phyloP scores from a whole-genome alignment of 148 eudicot species.

The Nyssa sinensis region DNA sequence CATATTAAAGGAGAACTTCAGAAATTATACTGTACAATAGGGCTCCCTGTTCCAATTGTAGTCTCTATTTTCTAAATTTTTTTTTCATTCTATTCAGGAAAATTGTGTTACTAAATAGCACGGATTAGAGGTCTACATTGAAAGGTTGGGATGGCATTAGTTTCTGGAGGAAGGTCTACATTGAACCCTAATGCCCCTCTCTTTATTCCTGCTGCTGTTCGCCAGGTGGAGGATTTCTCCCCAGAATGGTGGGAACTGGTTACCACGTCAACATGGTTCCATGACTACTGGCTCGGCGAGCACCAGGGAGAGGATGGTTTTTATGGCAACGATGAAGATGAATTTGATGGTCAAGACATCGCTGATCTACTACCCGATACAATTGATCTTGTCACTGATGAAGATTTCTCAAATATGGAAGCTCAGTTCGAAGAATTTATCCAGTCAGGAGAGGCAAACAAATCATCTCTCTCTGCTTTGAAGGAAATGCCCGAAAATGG shows the following conservation, averaged over 20 bases:
- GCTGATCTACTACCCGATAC: constrained; percentile 66
- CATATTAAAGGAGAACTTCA: neutral
- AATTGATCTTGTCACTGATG: constrained; percentile 37
- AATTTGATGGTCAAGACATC: constrained; percentile 29
- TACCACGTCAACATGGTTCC: constrained; percentile 67
- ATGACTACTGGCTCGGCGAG: constrained; percentile 81
- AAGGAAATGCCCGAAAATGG: constrained; percentile 16
- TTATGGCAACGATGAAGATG: constrained; percentile 30
- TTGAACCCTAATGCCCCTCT: constrained; percentile 82
- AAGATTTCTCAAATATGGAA: neutral
- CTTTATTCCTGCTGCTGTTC: constrained; percentile 65
- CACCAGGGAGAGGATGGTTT: constrained; percentile 51
- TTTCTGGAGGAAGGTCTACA: constrained; percentile 61
- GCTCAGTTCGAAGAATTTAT: constrained; percentile 61
- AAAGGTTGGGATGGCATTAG: constrained; percentile 48
- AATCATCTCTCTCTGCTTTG: constrained; percentile 10
- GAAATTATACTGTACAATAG: neutral
- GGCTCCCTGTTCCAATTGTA: neutral
- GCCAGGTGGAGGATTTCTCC: constrained; percentile 78
- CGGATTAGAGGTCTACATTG: neutral
- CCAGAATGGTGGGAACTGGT: constrained; percentile 84
- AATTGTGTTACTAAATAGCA: too few relatives aligned
- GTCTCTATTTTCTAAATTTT: neutral
- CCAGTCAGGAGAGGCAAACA: constrained; percentile 37
- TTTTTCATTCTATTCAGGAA: too few relatives aligned